A percentile compares a stretch with the other conserved stretches of the same genome.
These are phyloP conservation scores for Cercospora brassicicola DNA, from an alignment of 2,329 filamentous ascomycete genomes.

Conservation along the genomic window DNA sequence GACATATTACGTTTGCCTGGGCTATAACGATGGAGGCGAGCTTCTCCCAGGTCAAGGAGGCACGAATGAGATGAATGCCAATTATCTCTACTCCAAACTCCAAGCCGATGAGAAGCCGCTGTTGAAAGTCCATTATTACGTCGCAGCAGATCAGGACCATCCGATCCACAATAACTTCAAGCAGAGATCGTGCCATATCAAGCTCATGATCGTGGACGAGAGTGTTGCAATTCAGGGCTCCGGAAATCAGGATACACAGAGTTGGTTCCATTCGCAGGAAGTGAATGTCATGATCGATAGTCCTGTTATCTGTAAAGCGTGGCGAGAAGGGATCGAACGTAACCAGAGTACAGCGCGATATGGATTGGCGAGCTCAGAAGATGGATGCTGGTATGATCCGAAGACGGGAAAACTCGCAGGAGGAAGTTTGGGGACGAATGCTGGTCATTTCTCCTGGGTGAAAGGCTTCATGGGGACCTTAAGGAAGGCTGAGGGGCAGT, in stretches of 20 bases:
- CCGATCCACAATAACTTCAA: slow-evolving; percentile 68
- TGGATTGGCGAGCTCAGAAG: slow-evolving; percentile 53
- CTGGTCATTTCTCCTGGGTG: slow-evolving; percentile 27
- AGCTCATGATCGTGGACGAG: slow-evolving; percentile 72
- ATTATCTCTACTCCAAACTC: slow-evolving; percentile 59
- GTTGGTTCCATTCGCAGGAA: slow-evolving; percentile 76
- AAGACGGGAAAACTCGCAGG: slow-evolving; percentile 42
- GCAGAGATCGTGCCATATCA: slow-evolving; percentile 70
- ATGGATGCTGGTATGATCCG: slow-evolving; percentile 63
- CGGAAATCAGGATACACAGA: slow-evolving; percentile 79
- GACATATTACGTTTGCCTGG: slow-evolving; percentile 70
- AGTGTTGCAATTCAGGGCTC: slow-evolving; percentile 69
- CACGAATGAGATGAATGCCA: slow-evolving; percentile 70
- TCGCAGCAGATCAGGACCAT: slow-evolving; percentile 68
- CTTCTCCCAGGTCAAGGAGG: slow-evolving; percentile 74
- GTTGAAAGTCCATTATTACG: slow-evolving; percentile 63
- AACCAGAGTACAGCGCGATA: slow-evolving; percentile 68
- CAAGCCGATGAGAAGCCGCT: slow-evolving; percentile 48
- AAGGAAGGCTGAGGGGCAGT: slow-evolving; percentile 25
- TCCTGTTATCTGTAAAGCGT: slow-evolving; percentile 53
- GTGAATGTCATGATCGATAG: slow-evolving; percentile 75
- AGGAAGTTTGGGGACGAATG: slow-evolving; percentile 47
- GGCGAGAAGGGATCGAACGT: slow-evolving; percentile 35
- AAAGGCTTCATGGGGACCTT: slow-evolving; percentile 26
- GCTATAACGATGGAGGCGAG: slow-evolving; percentile 77